Evolutionary conservation across 768 basidiomycete genomes (phyloP), one percentile per base, ranked within the genome.

Genomic region (Amanita rubescens): DNA sequence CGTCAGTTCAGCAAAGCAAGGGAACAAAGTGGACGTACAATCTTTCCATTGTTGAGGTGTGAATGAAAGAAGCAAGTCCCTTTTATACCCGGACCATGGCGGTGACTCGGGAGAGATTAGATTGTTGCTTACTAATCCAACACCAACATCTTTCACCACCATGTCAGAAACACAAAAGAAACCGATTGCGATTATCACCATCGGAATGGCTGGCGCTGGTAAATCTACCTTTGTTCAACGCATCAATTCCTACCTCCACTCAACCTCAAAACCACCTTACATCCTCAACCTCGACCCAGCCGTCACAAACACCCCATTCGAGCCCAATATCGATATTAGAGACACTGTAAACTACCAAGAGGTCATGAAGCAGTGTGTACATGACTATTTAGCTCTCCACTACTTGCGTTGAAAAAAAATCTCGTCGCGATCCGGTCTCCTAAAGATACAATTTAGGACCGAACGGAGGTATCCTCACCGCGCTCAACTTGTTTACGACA

Each of bases 251-350:
- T 81, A 97, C 71, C 73, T 98, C 44, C 90, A 95, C 70, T 77
- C 85, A 0, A 69, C 71, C 39, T 66, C 82, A 55, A 80, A 76
- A 2, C 85, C 87, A 2, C 94, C 96, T 0, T 99, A 99, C 69
- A 86, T 97, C 65, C 79, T 99, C 67, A 99, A 99, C 67, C 85
- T 99, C 56, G 96, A 99, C 68, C 96, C 96, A 5, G 96, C 96
- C 1, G 95, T 98, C 2, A 78, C 88, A 7, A 85, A 86, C 55
- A 77, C 93, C 37, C 92, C 94, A 2, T 99, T 93, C 64, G 91
- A 94, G 55, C 84, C 94, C 24, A 98, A 98, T 67, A 97, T 99
- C 56, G 96, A 99, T 67, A 98, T 99, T 49, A 74, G 96, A 57
- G 96, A 99, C 68, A 99, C 96, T 10, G 84, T 99, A 19, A 89